Percentiles rank a stretch among this genome's conserved stretches.
Conservation (phyloP, 177 flowering plant species). For the Vitis hybrid region DNA sequence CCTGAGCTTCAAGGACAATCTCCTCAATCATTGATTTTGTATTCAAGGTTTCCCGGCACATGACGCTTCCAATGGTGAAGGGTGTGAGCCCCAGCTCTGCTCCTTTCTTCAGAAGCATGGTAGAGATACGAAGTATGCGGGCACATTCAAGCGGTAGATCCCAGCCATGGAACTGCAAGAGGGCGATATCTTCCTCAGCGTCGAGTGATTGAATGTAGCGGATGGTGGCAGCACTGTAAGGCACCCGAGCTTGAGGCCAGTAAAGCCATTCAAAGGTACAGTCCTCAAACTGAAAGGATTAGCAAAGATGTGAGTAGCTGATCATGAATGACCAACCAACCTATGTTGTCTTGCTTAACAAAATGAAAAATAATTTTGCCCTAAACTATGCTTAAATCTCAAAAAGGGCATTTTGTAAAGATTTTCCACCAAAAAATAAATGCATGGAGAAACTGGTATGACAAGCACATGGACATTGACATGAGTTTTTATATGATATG, state of each 20-base stretch:
- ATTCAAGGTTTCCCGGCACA: slow-evolving; percentile 43
- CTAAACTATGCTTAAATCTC: too few species aligned
- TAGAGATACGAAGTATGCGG: slow-evolving; percentile 44
- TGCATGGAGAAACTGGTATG: too few species aligned
- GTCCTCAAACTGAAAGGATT: slow-evolving; percentile 45
- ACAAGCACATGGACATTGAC: too few species aligned
- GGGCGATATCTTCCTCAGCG: slow-evolving; percentile 49
- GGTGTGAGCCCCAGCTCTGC: slow-evolving; percentile 43
- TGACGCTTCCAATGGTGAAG: slow-evolving; percentile 40
- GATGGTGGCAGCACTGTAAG: slow-evolving; percentile 36
- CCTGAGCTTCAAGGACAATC: slow-evolving; percentile 40
- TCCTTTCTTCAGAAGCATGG: slow-evolving; percentile 55
- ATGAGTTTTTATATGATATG: too few species aligned
- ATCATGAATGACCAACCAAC: background rate
- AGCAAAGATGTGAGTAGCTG: background rate
- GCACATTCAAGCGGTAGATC: slow-evolving; percentile 34
- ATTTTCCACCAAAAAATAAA: too few species aligned
- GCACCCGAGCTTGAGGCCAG: slow-evolving; percentile 54
- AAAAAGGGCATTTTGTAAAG: too few species aligned
- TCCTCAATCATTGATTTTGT: slow-evolving; percentile 46
- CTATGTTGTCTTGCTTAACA: too few species aligned
- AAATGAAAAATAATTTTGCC: too few species aligned
- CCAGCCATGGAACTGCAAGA: slow-evolving; percentile 53
- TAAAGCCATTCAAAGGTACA: slow-evolving; percentile 64
- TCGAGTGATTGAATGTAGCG: slow-evolving; percentile 45